Evolutionary conservation across 1,284 basidiomycete genomes (phyloP).

Genomic region (Pseudozyma sp.): DNA sequence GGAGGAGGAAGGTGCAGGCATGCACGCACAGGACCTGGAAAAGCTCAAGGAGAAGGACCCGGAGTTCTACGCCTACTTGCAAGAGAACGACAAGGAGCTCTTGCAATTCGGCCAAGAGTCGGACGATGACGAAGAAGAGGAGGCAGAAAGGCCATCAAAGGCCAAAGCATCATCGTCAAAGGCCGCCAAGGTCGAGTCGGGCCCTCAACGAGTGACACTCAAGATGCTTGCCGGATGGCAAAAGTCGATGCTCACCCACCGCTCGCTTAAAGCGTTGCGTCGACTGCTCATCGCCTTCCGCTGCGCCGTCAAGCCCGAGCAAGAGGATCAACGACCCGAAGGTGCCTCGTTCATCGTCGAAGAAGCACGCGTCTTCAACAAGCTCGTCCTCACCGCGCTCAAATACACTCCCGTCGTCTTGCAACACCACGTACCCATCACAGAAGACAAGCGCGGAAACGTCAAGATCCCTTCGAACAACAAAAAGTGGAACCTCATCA

Average conservation of each 20-base stretch:
- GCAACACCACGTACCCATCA: slow-evolving; percentile 87
- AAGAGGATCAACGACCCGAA: slow-evolving; percentile 43
- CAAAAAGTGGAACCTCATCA: slow-evolving; percentile 75
- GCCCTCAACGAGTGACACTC: slow-evolving; percentile 75
- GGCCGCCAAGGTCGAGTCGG: slow-evolving; percentile 23
- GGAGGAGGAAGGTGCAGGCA: slow-evolving; percentile 48
- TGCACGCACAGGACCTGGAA: slow-evolving; percentile 83
- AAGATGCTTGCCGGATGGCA: slow-evolving; percentile 86
- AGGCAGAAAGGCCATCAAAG: slow-evolving; percentile 29
- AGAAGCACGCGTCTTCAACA: slow-evolving; percentile 77
- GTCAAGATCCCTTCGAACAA: slow-evolving; percentile 71
- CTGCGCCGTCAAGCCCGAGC: slow-evolving; percentile 62
- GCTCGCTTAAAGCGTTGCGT: slow-evolving; percentile 84
- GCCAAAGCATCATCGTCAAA: slow-evolving; percentile 28
- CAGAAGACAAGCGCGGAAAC: slow-evolving; percentile 70
- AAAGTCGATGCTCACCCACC: slow-evolving; percentile 86
- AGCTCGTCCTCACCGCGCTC: slow-evolving; percentile 86
- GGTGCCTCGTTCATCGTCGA: slow-evolving; percentile 59
- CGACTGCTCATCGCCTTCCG: slow-evolving; percentile 76
- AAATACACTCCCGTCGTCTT: slow-evolving; percentile 92
- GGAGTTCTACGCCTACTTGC: slow-evolving; percentile 96
- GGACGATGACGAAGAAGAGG: slow-evolving; percentile 62
- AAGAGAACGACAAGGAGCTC: slow-evolving; percentile 92
- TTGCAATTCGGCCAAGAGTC: slow-evolving; percentile 77
- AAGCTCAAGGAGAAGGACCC: slow-evolving; percentile 94